These are phyloP conservation scores for Kwoniella pini DNA, from an alignment of 768 basidiomycete genomes.

Conservation along the genomic window DNA sequence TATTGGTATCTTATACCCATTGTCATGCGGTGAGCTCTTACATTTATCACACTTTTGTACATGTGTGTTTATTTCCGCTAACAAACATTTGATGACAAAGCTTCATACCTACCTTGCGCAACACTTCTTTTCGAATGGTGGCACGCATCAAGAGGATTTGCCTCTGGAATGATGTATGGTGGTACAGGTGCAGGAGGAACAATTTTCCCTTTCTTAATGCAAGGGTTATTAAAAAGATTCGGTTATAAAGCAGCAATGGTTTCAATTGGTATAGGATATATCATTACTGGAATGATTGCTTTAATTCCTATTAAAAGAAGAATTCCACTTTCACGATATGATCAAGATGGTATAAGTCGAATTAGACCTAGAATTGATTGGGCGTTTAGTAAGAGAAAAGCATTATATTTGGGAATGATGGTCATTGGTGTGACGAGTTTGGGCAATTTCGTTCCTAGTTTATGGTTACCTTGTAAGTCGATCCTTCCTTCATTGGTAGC, in stretches of 20 bases:
- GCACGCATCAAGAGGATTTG: conserved; percentile 37
- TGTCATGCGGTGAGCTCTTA: conserved; percentile 25
- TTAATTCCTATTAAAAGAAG: conserved; percentile 42
- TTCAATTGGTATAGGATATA: conserved; percentile 37
- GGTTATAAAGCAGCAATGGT: conserved; percentile 51
- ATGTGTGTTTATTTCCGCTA: no score
- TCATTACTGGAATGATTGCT: conserved; percentile 23
- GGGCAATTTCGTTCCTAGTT: conserved; percentile 46
- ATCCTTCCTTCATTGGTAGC: background rate
- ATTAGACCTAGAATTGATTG: conserved; percentile 18
- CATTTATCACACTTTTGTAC: no score
- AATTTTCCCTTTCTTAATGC: conserved; percentile 49
- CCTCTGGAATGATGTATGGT: conserved; percentile 46
- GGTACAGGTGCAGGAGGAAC: conserved; percentile 46
- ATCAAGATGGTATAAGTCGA: background rate
- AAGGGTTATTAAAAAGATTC: conserved; percentile 36
- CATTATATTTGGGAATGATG: conserved; percentile 28
- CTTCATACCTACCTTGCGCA: conserved; percentile 40
- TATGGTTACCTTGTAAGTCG: conserved; percentile 43
- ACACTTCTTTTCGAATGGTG: conserved; percentile 52
- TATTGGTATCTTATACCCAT: conserved; percentile 44
- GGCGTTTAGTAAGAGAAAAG: conserved; percentile 23
- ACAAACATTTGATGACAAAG: no score
- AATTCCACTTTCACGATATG: conserved; percentile 31
- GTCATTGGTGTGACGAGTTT: conserved; percentile 38